Evolutionary conservation across 1,139 yeast genomes (phyloP).

Genomic region (Geotrichum restrictum): DNA sequence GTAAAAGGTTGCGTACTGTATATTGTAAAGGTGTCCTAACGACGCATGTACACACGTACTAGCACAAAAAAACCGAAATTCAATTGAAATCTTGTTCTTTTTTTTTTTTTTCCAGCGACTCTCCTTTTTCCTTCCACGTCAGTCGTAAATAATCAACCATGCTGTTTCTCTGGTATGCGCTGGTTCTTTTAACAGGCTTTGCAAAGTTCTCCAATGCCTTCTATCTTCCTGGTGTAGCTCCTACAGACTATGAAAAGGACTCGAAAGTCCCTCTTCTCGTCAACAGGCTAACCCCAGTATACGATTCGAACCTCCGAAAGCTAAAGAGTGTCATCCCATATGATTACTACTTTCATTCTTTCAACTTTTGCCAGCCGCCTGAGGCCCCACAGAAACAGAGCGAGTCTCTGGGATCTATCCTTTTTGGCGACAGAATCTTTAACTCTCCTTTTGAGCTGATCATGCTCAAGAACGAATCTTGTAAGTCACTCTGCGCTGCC

Average conservation of each 20-base stretch:
- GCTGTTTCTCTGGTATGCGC: conserved; percentile 1
- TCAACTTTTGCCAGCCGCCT: conserved; percentile 77
- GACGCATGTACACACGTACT: no score
- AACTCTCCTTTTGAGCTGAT: conserved; percentile 80
- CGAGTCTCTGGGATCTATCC: conserved; percentile 86
- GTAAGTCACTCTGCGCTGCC: conserved; percentile 60
- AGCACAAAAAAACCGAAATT: no score
- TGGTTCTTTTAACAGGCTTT: conserved; percentile 10
- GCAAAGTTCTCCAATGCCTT: conserved; percentile 48
- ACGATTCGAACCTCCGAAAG: conserved; percentile 39
- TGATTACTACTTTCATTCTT: conserved; percentile 28
- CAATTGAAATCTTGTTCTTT: not conserved
- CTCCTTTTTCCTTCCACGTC: not conserved
- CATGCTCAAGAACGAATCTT: conserved; percentile 68
- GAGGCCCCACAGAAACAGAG: conserved; percentile 65
- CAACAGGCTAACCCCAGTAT: conserved; percentile 82
- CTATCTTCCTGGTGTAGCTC: conserved; percentile 93
- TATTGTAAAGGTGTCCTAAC: no score
- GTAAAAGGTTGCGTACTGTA: no score
- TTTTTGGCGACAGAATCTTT: conserved; percentile 93
- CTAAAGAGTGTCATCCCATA: conserved; percentile 31
- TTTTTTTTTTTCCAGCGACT: not conserved
- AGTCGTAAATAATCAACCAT: not conserved
- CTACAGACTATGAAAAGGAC: conserved; percentile 73
- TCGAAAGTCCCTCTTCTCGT: conserved; percentile 75